Base-by-base conservation (phyloP, 257 asterid genomes). In the Hygrophila difformis region DNA sequence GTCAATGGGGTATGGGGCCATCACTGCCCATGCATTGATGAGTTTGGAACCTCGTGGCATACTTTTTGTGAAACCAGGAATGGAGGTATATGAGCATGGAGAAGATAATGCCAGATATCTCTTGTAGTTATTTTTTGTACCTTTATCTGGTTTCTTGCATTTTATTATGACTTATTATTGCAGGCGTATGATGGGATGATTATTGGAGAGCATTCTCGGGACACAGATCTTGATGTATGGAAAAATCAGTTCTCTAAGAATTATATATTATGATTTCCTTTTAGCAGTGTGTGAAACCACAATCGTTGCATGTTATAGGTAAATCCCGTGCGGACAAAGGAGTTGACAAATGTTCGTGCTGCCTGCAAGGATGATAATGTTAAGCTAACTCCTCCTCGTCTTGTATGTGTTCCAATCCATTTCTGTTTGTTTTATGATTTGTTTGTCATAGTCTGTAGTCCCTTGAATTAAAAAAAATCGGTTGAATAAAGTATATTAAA, bases 161-260 rank as follows among this genome's bases (percentile, higher is more conserved):
- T 23, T 9, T 44, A 33, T 10, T 12, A 6, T 29, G 8, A 12
- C 19, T 43, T 33, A 38, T 60, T 58, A 37, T 58, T 66, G 73
- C 84, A 91, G 99, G 14, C 99, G 51, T 91, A 91, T 69, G 96
- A 91, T 61, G 99, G 99, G 69, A 91, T 91, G 99, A 91, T 91
- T 54, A 73, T 91, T 38, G 99, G 99, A 57, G 96, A 91, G 67
- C 94, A 91, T 72, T 82, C 99, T 4, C 82, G 99, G 41, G 99
- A 91, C 57, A 54, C 92, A 14, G 99, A 91, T 71, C 96, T 91
- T 65, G 99, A 91, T 64, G 99, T 91, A 72, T 82, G 92, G 20
- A 55, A 24, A 61, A 24, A 9, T 6, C 51, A 7, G 35, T 57
- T 41, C 21, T n/a, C 52, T 44, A 21, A 18, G 22, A 36, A 3